Base-by-base conservation (phyloP, 768 basidiomycete species). In the Boletus vinaceobasis region DNA sequence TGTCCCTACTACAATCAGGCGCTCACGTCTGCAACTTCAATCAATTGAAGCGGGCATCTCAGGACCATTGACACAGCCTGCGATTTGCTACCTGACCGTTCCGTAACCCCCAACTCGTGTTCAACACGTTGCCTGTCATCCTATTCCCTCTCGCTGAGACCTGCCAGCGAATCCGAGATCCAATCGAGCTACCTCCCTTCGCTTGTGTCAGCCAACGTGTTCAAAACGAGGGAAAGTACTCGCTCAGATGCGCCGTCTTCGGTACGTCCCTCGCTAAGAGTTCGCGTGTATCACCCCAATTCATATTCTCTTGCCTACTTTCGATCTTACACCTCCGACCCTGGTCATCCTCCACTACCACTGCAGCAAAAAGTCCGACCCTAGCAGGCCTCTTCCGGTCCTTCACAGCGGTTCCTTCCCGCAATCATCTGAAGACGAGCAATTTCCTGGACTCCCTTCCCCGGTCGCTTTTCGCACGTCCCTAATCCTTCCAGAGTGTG, bases 401-500 rank as follows among this genome's bases (percentile, higher is more conserved):
- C 73, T 78, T 53, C 70, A 71, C 54, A 53, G 58, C 57, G 60
- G 51, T 27, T 57, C 63, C 61, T 62, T 67, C 61, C 56, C 68
- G 38, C 71, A 67, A 14, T 61, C 70, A 48, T 61, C 69, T 59
- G 68, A 75, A 40, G 73, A 72, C 56, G 75, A 75, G 43, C 59
- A 67, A 45, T 73, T 84, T 3, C 82, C 80, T 46, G 77, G 80
- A 59, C 77, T 93, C 17, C 86, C 88, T 50, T 80, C 86, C 9
- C 74, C 78, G 42, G 83, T 80, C 75, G 84, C 90, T 71, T 93
- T 93, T 75, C 87, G 91, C 64, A 90, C 91, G 31, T 91, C 90
- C 56, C 80, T 87, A 66, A 91, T 93, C 63, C 73, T 93, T 46
- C 89, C 89, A 69, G 88, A 87, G 91, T 93, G 73, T 75, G 88